Percentiles rank a stretch among this genome's conserved stretches.
These are phyloP conservation scores for Cynanchum wilfordii DNA, from an alignment of 257 asterid species.

Conservation along the genomic window DNA sequence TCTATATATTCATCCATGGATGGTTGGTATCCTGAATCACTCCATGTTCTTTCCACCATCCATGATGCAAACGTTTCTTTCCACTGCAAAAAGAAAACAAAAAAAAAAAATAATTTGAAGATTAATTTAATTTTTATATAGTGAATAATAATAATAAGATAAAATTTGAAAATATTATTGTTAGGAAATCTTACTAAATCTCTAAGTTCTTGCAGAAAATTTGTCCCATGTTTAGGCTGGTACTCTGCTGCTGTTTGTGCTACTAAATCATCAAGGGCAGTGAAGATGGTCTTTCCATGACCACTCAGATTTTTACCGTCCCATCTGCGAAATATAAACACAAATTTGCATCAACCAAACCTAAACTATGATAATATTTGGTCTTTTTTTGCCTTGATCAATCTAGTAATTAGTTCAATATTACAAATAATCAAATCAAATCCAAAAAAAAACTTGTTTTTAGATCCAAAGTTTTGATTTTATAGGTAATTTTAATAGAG, in stretches of 20 bases:
- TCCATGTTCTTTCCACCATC: slow-evolving; percentile 64
- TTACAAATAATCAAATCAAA: too few relatives aligned
- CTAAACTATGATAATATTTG: too few relatives aligned
- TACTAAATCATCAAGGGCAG: slow-evolving; percentile 49
- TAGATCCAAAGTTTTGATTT: too few relatives aligned
- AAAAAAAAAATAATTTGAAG: not conserved
- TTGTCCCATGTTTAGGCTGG: slow-evolving; percentile 20
- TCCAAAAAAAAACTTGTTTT: too few relatives aligned
- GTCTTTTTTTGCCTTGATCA: too few relatives aligned
- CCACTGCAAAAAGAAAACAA: slow-evolving; percentile 44
- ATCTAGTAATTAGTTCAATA: too few relatives aligned
- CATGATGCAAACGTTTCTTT: slow-evolving; percentile 46
- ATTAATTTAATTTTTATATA: not conserved
- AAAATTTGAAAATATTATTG: not conserved
- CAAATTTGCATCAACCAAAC: not conserved
- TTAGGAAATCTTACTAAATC: slow-evolving; percentile 34
- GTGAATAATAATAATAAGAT: not conserved
- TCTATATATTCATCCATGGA: slow-evolving; percentile 42
- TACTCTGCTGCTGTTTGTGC: slow-evolving; percentile 23
- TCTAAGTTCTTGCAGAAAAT: slow-evolving; percentile 21
- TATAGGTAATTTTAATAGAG: too few relatives aligned
- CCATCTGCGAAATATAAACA: slow-evolving; percentile 35
- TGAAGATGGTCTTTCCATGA: slow-evolving; percentile 50
- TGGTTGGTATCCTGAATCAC: slow-evolving; percentile 32
- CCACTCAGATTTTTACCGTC: slow-evolving; percentile 43